Evolutionary conservation across 306 rosid species (phyloP).

Genomic region (Cyamopsis tetragonoloba): DNA sequence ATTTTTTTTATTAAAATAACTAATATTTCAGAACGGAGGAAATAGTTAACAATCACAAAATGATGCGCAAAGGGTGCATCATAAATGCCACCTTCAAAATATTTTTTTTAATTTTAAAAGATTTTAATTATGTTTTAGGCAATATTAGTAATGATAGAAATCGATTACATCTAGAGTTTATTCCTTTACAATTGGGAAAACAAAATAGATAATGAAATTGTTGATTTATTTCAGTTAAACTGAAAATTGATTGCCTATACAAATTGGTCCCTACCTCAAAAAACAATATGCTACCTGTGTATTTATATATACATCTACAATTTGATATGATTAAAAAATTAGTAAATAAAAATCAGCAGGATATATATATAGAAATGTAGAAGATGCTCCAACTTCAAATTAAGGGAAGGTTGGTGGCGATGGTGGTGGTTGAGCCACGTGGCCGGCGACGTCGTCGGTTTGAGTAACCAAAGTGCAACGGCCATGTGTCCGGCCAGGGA

Average conservation of each 20-base stretch:
- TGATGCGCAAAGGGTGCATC: too few relatives aligned
- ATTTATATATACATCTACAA: neutral
- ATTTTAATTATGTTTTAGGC: too few relatives aligned
- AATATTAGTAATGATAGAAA: too few relatives aligned
- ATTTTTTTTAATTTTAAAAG: too few relatives aligned
- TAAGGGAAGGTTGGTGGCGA: conserved; percentile 9
- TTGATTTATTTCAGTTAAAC: neutral
- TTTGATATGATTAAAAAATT: neutral
- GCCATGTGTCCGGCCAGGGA: conserved; percentile 29
- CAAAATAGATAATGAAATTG: neutral
- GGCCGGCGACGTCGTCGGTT: neutral
- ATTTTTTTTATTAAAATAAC: too few relatives aligned
- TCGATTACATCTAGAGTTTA: too few relatives aligned
- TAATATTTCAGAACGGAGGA: too few relatives aligned
- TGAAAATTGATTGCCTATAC: neutral
- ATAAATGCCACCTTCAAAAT: too few relatives aligned
- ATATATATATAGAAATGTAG: neutral
- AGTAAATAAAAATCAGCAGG: too few relatives aligned
- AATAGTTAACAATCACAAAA: too few relatives aligned
- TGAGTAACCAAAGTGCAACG: conserved; percentile 14
- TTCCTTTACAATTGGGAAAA: neutral
- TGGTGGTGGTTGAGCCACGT: conserved; percentile 12
- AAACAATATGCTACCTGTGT: neutral
- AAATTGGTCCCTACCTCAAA: neutral
- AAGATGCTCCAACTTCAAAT: neutral